Conservation (phyloP, 768 basidiomycete species). For the Boletus reticuloceps region DNA sequence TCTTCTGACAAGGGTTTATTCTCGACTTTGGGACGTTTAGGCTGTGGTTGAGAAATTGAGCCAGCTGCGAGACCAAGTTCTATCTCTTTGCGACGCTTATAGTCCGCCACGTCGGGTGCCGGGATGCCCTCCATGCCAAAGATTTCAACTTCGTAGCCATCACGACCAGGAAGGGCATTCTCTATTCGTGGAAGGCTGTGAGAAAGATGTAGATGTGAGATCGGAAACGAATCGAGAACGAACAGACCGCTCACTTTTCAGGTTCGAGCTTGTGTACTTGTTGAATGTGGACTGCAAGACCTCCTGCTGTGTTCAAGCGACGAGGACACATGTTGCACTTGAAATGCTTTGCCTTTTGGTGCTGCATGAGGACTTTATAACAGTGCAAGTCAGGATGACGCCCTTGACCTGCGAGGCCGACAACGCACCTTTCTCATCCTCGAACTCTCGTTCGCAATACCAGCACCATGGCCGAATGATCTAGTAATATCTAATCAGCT, state of each 20-base stretch:
- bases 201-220: slow-evolving; percentile 8
- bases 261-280: slow-evolving; percentile 99
- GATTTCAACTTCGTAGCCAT: slow-evolving; percentile 98
- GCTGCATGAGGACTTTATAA: slow-evolving; percentile 87
- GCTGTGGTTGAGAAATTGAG: slow-evolving; percentile 75
- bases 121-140: slow-evolving; percentile 99
- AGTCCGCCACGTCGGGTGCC: slow-evolving; percentile 90
- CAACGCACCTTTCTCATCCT: slow-evolving; percentile 91
- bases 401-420: background rate
- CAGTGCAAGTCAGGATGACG: background rate
- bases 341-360: slow-evolving; percentile 99
- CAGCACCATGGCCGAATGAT: slow-evolving; percentile 94
- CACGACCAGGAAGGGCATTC: slow-evolving; percentile 93
- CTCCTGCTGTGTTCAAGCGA: slow-evolving; percentile 94
- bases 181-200: slow-evolving; percentile 82
- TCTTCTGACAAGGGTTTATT: slow-evolving; percentile 77
- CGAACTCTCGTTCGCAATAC: slow-evolving; percentile 99
- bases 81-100: slow-evolving; percentile 93
- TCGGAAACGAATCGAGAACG: background rate
- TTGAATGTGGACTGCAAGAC: slow-evolving; percentile 95
- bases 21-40: slow-evolving; percentile 79
- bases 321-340: slow-evolving; percentile 96
- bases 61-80: slow-evolving; percentile 85
- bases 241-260: slow-evolving; percentile 47
- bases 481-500: slow-evolving; percentile 41